Base-by-base conservation (phyloP, 768 basidiomycete genomes). In the Phylloporus sp. region DNA sequence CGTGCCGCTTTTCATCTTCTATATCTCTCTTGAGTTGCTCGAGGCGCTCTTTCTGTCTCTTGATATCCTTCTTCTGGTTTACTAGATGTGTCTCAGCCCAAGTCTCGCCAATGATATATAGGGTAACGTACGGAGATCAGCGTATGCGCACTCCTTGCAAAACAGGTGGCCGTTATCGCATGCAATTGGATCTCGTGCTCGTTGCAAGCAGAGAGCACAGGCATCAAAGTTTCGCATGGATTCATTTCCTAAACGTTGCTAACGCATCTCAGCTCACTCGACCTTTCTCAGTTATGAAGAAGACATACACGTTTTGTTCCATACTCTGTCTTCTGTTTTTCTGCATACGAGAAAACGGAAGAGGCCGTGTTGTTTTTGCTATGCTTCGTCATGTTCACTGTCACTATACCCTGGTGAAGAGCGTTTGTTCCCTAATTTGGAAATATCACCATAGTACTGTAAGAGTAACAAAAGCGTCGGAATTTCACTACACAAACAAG, bases 141-240 rank as follows among this genome's bases (percentile, higher is more conserved):
- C 82, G 53, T 94, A 83, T 23, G 87, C 86, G 61, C 97, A 98
- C 72, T 97, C 95, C 65, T 88, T 91, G 78, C 97, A 99, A 68
- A 93, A 98, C 22, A 98, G 59, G 70, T 98, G 97, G 0, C 97
- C 97, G 45, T 89, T 80, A 20, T 72, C 60, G 62, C 97, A 98
- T 11, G 86, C 80, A 29, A 95, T 74, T 0, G 95, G 92, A 46
- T 93, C 87, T 43, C 89, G 74, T 6, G 91, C 94, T 36, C 80
- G 78, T 48, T 90, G 84, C 31, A 97, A 74, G 67, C 95, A 99
- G 13, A 97, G 79, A 6, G 88, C 79, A 65, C 97, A 98, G 1
- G 91, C 85, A 68, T 97, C 91, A 67, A 97, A 94, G 46, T 80
- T 80, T 34, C 92, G 84, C 88, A 95, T 91, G 11, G 88, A 93